Evolutionary conservation across 2,329 filamentous ascomycete species (phyloP).

Genomic region (Ascosphaera apis): DNA sequence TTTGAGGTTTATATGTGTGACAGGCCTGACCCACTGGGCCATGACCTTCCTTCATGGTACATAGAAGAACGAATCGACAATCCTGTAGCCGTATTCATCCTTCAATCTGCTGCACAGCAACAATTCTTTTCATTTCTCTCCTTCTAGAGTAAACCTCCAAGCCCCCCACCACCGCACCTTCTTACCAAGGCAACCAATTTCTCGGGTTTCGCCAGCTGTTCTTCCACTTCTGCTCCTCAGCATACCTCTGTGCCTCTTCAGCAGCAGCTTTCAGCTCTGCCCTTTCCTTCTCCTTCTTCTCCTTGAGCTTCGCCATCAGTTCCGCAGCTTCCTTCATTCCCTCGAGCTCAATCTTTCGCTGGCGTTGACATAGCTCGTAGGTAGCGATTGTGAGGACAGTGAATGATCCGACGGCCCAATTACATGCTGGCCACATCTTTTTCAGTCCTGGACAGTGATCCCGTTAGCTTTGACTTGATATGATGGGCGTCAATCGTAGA

Average conservation of each 20-base stretch:
- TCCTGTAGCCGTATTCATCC: no score
- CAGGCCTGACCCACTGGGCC: no score
- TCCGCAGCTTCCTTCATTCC: conserved; percentile 74
- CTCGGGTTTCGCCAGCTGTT: conserved; percentile 21
- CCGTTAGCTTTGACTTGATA: no score
- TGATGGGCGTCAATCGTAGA: background rate
- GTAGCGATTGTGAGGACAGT: conserved; percentile 43
- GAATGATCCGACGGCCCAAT: conserved; percentile 70
- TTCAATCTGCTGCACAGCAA: no score
- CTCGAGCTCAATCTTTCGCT: conserved; percentile 48
- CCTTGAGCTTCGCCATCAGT: conserved; percentile 51
- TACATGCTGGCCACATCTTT: conserved; percentile 43
- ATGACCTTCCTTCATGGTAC: no score
- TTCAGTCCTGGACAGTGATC: conserved; percentile 19
- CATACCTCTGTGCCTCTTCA: conserved; percentile 13
- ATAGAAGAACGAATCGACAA: no score
- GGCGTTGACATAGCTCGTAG: conserved; percentile 67
- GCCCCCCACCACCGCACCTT: conserved; percentile 1
- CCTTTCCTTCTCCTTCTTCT: conserved; percentile 32
- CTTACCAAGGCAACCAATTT: conserved; percentile 26
- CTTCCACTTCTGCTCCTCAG: conserved; percentile 17
- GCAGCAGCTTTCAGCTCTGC: conserved; percentile 19
- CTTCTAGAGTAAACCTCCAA: no score
- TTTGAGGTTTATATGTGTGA: no score
- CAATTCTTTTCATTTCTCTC: no score